A percentile compares a stretch with the other conserved stretches of the same genome.
These are phyloP conservation scores for Aspergillus ellipticus DNA, from an alignment of 495 filamentous ascomycete genomes.

Conservation along the genomic window DNA sequence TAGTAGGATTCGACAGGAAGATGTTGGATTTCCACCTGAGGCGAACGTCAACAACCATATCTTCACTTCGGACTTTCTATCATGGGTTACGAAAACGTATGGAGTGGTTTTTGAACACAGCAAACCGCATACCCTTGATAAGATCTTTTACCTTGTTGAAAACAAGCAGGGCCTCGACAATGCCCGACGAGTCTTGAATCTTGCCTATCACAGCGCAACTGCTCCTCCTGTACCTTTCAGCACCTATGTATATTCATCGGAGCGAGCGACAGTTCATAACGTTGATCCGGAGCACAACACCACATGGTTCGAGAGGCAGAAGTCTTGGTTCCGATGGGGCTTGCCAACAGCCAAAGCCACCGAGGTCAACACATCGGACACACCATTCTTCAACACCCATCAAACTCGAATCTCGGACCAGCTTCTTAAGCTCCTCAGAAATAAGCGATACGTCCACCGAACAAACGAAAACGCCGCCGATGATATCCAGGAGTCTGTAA, in stretches of 20 bases:
- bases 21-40: conserved; percentile 16
- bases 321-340: conserved; percentile 41
- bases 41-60: conserved; percentile 10
- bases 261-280: conserved; percentile 19
- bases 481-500: conserved; percentile 30
- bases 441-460: background rate
- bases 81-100: conserved; percentile 33
- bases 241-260: conserved; percentile 32
- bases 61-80: conserved; percentile 26
- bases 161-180: conserved; percentile 31
- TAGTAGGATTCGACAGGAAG: conserved; percentile 29
- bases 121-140: conserved; percentile 13
- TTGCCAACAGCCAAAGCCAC: conserved; percentile 23
- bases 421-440: conserved; percentile 34
- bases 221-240: conserved; percentile 28
- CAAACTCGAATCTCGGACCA: conserved; percentile 32
- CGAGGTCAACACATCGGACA: conserved; percentile 7
- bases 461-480: background rate
- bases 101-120: conserved; percentile 24
- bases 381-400: conserved; percentile 32
- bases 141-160: conserved; percentile 33
- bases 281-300: conserved; percentile 19
- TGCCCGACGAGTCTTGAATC: conserved; percentile 34
- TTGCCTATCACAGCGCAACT: conserved; percentile 24
- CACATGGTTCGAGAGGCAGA: conserved; percentile 33